phyloP scores from a whole-genome alignment of 1,139 yeast genomes.

The Debaryomyces nepalensis region DNA sequence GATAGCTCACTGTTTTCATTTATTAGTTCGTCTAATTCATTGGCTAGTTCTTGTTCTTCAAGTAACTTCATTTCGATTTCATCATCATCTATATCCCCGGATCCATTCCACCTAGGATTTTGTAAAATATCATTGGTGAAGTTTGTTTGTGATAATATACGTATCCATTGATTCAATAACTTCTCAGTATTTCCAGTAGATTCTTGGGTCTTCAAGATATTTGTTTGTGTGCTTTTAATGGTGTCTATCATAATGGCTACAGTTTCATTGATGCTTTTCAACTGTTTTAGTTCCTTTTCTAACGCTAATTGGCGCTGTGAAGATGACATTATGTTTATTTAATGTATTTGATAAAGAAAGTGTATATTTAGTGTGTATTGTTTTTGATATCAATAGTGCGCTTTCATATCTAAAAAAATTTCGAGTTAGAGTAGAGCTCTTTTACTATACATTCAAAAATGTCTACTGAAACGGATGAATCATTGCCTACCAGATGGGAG shows the following conservation, averaged over 20 bases:
- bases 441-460: background rate
- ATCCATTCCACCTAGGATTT: conserved; percentile 38
- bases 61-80: conserved; percentile 23
- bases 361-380: background rate
- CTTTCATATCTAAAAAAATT: conserved; percentile 4
- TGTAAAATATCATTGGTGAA: conserved; percentile 44
- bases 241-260: conserved; percentile 35
- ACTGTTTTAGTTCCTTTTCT: conserved; percentile 42
- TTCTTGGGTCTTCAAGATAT: conserved; percentile 36
- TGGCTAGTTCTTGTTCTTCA: conserved; percentile 30
- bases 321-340: conserved; percentile 11
- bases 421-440: background rate
- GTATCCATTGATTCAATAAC: conserved; percentile 50
- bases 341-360: background rate
- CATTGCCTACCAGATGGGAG: conserved; percentile 76
- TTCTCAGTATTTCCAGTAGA: conserved; percentile 42
- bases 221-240: conserved; percentile 31
- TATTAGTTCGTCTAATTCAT: conserved; percentile 31
- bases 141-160: conserved; percentile 50
- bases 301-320: conserved; percentile 36
- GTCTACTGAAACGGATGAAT: conserved; percentile 22
- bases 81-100: conserved; percentile 26
- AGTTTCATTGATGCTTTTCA: conserved; percentile 36
- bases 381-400: conserved; percentile 7
- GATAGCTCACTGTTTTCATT: conserved; percentile 35